phyloP scores from a whole-genome alignment of 2,329 filamentous ascomycete species.

The Cytospora mali region DNA sequence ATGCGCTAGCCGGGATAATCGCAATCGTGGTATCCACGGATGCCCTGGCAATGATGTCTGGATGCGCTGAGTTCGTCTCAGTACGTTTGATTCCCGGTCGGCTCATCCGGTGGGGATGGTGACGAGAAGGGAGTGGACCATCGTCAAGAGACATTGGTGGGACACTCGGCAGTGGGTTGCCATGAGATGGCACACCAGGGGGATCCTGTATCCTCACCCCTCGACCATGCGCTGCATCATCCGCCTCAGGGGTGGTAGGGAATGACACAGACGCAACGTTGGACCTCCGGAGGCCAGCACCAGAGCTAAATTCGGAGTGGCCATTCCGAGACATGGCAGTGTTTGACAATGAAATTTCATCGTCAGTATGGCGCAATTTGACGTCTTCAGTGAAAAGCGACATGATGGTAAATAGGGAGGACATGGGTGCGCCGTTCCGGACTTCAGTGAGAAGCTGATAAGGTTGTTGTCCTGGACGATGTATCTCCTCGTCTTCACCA shows the following conservation, averaged over 20 bases:
- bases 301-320: conserved; percentile 36
- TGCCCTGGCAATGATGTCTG: conserved; percentile 94
- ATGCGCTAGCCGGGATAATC: conserved; percentile 95
- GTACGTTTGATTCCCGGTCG: conserved; percentile 49
- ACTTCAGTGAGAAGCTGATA: conserved; percentile 97
- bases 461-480: conserved; percentile 70
- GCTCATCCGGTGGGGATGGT: conserved; percentile 30
- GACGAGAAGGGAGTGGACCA: conserved; percentile 31
- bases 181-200: conserved; percentile 36
- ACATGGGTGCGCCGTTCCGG: conserved; percentile 97
- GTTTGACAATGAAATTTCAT: conserved; percentile 48
- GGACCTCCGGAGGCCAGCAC: conserved; percentile 36
- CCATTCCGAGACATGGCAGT: conserved; percentile 35
- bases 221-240: conserved; percentile 32
- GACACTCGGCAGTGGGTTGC: conserved; percentile 58
- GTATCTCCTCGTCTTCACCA: conserved; percentile 64
- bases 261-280: conserved; percentile 42
- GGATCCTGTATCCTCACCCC: conserved; percentile 34
- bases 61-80: conserved; percentile 78
- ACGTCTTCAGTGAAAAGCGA: conserved; percentile 97
- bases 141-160: conserved; percentile 75
- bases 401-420: conserved; percentile 94
- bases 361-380: conserved; percentile 72
- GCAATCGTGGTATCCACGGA: conserved; percentile 97
- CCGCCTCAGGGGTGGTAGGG: conserved; percentile 45